phyloP scores from a whole-genome alignment of 164 flowering plant species.

The Umbellularia californica region DNA sequence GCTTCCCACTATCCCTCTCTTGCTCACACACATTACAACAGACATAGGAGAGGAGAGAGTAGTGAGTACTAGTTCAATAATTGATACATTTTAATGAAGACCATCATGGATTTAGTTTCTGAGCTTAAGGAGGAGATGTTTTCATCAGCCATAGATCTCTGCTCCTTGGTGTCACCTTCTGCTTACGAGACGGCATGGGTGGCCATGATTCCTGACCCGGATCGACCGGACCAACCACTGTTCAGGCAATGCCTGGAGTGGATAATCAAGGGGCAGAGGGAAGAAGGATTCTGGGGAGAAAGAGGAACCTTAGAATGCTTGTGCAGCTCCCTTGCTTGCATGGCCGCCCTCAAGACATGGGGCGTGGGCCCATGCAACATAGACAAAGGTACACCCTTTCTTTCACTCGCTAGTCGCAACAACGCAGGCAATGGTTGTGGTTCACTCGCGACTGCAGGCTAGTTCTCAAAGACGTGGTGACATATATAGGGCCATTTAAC shows the following conservation, averaged over 20 bases:
- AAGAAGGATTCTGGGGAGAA: conserved; percentile 44
- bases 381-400: conserved; percentile 25
- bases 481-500: neutral
- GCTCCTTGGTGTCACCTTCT: conserved; percentile 27
- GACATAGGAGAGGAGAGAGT: neutral
- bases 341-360: conserved; percentile 40
- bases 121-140: conserved; percentile 27
- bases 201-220: conserved; percentile 37
- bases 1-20: no score
- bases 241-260: conserved; percentile 37
- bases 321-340: conserved; percentile 40
- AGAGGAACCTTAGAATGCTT: conserved; percentile 26
- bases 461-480: no score
- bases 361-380: conserved; percentile 15
- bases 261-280: conserved; percentile 37
- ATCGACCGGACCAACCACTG: conserved; percentile 18
- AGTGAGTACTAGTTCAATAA: no score
- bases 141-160: conserved; percentile 2
- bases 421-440: neutral
- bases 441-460: neutral
- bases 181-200: conserved; percentile 62
- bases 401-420: neutral
- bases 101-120: conserved; percentile 10
- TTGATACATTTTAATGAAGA: neutral
- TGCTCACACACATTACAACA: neutral